A percentile compares a stretch with the other conserved stretches of the same genome.
Evolutionary conservation across 2,329 filamentous ascomycete genomes (phyloP).

Genomic region (Phialocephala sp.): DNA sequence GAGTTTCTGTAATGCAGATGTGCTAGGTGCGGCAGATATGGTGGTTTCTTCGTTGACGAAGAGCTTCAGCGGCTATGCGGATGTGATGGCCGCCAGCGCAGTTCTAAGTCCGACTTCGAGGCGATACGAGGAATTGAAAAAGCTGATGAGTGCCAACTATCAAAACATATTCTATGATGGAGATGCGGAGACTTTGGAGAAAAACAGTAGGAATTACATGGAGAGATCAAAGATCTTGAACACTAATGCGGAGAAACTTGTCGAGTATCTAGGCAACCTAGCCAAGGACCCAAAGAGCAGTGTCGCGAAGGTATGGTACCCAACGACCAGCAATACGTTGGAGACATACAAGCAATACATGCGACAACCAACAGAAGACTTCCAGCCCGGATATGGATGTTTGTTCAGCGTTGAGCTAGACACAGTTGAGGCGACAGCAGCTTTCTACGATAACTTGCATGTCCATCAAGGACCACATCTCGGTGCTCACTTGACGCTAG

Average conservation of each 20-base stretch:
- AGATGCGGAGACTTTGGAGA: conserved; percentile 53
- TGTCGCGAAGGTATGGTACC: conserved; percentile 52
- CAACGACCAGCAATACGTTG: conserved; percentile 41
- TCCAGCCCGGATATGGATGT: conserved; percentile 60
- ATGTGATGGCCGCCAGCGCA: conserved; percentile 59
- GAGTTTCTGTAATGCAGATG: conserved; percentile 48
- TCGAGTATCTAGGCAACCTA: conserved; percentile 45
- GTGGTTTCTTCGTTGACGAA: conserved; percentile 62
- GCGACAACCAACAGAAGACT: conserved; percentile 47
- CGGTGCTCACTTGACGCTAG: conserved; percentile 57
- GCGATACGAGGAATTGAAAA: conserved; percentile 48
- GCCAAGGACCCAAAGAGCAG: conserved; percentile 35
- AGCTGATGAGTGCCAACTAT: conserved; percentile 40
- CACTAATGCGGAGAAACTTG: conserved; percentile 49
- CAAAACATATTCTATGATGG: conserved; percentile 53
- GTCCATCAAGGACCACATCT: conserved; percentile 60
- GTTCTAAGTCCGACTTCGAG: conserved; percentile 55
- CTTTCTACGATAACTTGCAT: conserved; percentile 56
- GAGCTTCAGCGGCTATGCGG: conserved; percentile 60
- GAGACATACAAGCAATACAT: conserved; percentile 38
- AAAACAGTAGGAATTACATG: conserved; percentile 53
- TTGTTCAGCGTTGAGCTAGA: conserved; percentile 59
- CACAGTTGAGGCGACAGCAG: conserved; percentile 46
- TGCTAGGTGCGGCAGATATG: conserved; percentile 54
- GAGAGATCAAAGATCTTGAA: conserved; percentile 48